Base-by-base conservation (phyloP, 163 green algal genomes). In the Coccomyxa subellipsoidea region DNA sequence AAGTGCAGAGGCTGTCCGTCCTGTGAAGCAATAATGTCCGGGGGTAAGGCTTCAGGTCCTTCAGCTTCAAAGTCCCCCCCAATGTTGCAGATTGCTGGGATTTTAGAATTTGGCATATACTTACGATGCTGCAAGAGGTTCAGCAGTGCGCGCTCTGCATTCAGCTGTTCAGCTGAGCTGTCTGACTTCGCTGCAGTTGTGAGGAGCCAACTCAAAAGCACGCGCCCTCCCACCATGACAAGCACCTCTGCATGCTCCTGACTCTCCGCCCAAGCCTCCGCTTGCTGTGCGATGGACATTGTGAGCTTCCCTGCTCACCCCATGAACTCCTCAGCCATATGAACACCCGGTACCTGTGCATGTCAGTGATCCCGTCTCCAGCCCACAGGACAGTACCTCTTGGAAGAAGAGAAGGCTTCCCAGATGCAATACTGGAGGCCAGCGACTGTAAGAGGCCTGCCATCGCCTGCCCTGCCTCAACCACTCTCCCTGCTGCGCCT, bases 181-280 rank as follows among this genome's bases (percentile, higher is more conserved):
- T 77, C 70, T 36, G 39, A 21, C 23, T 38, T 70, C 4, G 36
- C 85, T 8, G 87, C 87, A n/a, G 83, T 75, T 15, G 69, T 37
- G 15, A 93, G 81, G 39, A 93, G 83, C 79, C 87, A 90, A 32
- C 92, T 87, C 39, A 91, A 70, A 23, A 93, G 72, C 23, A 47
- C 59, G 66, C 77, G 53, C 32, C 80, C 80, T n/a, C 80, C 80
- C 10, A 81, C 27, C 32, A 84, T 38, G 5, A 84, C 73, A 21
- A 84, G n/a, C 66, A 71, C 10, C 37, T 78, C 38, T 8, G 66
- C 66, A 6, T 73, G 66, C 27, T 73, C 29, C n/a, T 32, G 66
- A 73, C 66, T 73, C 66, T 73, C 66, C 27, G 66, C 27, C 66
- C 66, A 73, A 35, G 66, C 66, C n/a, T 32, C 66, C 32, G 66